phyloP scores from a whole-genome alignment of 306 rosid species.

The Prunus davidiana region DNA sequence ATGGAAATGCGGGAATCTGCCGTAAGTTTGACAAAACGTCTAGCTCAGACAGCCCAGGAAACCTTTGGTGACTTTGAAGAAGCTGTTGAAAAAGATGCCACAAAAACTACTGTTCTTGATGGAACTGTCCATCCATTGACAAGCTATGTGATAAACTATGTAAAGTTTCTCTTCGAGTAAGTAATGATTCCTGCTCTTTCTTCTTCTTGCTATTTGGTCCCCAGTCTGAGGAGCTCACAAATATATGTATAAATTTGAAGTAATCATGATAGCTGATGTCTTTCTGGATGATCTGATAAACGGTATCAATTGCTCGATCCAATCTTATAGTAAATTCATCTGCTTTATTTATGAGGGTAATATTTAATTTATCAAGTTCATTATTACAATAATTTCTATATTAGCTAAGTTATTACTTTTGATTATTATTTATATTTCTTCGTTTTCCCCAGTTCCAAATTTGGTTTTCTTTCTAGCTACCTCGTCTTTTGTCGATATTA shows the following conservation, averaged over 20 bases:
- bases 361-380: neutral
- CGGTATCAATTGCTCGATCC: neutral
- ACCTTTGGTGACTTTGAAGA: conserved; percentile 96
- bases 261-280: neutral
- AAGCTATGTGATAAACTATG: conserved; percentile 92
- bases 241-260: neutral
- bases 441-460: neutral
- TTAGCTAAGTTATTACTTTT: neutral
- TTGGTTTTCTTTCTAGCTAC: neutral
- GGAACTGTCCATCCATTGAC: conserved; percentile 99
- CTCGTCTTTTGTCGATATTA: neutral
- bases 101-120: conserved; percentile 88
- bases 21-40: conserved; percentile 60
- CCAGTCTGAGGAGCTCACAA: neutral
- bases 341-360: neutral
- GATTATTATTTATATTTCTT: neutral
- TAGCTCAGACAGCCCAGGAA: conserved; percentile 96
- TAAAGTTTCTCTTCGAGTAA: conserved; percentile 87
- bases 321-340: neutral
- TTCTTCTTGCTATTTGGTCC: neutral
- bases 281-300: neutral
- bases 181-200: conserved; percentile 31
- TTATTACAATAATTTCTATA: neutral
- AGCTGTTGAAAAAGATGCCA: conserved; percentile 96
- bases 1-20: conserved; percentile 83